These are phyloP conservation scores for Trichoderma simmonsii DNA, from an alignment of 2,329 filamentous ascomycete species.

Conservation along the genomic window DNA sequence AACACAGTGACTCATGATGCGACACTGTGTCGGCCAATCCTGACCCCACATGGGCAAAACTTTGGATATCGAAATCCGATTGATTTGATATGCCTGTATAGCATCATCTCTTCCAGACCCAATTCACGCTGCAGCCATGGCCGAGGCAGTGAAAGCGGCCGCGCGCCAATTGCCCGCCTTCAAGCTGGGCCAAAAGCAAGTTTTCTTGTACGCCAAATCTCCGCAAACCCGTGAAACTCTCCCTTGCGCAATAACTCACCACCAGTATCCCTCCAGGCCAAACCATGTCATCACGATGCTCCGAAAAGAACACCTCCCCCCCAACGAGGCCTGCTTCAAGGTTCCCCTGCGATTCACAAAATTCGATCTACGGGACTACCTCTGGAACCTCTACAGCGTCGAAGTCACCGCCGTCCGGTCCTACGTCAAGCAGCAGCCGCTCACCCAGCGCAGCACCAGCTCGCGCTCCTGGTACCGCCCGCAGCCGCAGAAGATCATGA, in stretches of 20 bases:
- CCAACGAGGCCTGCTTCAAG: slow-evolving; percentile 82
- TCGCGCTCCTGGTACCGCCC: slow-evolving; percentile 66
- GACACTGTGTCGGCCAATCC: background rate
- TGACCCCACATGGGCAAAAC: slow-evolving; percentile 11
- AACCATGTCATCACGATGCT: slow-evolving; percentile 78
- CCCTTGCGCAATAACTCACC: background rate
- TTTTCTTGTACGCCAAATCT: slow-evolving; percentile 49
- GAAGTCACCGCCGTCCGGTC: slow-evolving; percentile 71
- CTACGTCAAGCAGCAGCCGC: slow-evolving; percentile 63
- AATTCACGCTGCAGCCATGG: slow-evolving; percentile 33
- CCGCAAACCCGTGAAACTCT: background rate
- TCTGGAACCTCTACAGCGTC: slow-evolving; percentile 81
- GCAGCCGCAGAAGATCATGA: slow-evolving; percentile 84
- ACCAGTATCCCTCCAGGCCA: slow-evolving; percentile 53
- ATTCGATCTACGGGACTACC: slow-evolving; percentile 92
- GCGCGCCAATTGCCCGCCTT: slow-evolving; percentile 43
- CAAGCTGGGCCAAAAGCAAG: slow-evolving; percentile 50
- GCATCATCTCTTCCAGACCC: background rate
- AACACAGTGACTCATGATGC: background rate
- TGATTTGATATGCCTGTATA: background rate
- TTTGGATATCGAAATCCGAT: background rate
- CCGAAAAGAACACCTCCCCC: slow-evolving; percentile 65
- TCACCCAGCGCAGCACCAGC: slow-evolving; percentile 49
- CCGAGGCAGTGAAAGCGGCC: slow-evolving; percentile 37
- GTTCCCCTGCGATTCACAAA: slow-evolving; percentile 94